phyloP scores from a whole-genome alignment of 148 eudicot genomes.

The Rhododendron mucronatum region DNA sequence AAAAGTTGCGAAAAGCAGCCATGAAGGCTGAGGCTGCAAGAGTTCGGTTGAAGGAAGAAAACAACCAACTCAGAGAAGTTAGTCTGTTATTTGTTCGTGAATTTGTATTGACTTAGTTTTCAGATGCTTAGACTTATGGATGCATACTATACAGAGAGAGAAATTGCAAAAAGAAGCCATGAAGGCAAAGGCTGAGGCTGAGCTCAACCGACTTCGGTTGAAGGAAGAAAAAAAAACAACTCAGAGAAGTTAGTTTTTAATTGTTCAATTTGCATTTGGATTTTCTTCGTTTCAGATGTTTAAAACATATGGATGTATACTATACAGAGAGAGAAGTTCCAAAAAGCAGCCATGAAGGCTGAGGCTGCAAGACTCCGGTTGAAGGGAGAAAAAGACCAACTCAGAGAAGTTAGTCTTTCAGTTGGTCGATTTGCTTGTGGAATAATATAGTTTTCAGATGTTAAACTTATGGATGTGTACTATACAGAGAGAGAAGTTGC shows the following conservation, averaged over 20 bases:
- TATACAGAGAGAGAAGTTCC: conserved; percentile 62
- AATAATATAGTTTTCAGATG: background rate
- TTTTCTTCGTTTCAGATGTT: background rate
- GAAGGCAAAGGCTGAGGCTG: conserved; percentile 63
- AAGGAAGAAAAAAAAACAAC: conserved; percentile 30
- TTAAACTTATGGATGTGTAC: conserved; percentile 9
- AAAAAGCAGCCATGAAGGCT: conserved; percentile 59
- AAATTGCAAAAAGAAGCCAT: conserved; percentile 57
- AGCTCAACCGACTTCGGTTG: conserved; percentile 38
- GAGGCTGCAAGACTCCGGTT: conserved; percentile 48
- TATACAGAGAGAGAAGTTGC: conserved; percentile 63
- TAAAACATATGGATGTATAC: conserved; percentile 11
- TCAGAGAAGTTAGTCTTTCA: conserved; percentile 33
- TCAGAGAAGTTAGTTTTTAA: conserved; percentile 32
- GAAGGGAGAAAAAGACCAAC: background rate
- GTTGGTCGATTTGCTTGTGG: conserved; percentile 1
- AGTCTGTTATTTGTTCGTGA: conserved; percentile 17
- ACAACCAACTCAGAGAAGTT: conserved; percentile 20
- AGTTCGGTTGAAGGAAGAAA: background rate
- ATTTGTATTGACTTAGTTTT: conserved; percentile 4
- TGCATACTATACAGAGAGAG: conserved; percentile 47
- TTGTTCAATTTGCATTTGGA: conserved; percentile 3
- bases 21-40: conserved; percentile 70
- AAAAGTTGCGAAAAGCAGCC: conserved; percentile 60
- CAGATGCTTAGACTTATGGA: conserved; percentile 6